Evolutionary conservation across 208 protist genomes (phyloP).

Genomic region (Trypanosoma congolense): DNA sequence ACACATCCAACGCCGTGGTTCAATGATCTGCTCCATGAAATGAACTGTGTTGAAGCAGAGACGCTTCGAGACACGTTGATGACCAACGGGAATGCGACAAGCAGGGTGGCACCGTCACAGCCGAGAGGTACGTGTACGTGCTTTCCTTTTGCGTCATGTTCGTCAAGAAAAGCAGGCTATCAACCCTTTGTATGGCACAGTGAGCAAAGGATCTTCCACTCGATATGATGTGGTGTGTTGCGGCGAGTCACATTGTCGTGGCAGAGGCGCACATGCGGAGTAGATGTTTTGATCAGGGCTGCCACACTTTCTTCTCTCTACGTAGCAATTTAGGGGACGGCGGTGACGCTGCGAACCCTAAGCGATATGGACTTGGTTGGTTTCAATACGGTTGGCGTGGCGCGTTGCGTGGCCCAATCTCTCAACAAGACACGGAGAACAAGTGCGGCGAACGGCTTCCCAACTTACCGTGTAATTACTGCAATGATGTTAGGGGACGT

Average conservation of each 20-base stretch:
- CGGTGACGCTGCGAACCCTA: neutral
- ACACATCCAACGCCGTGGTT: conserved; percentile 20
- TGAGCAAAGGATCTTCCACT: conserved; percentile 16
- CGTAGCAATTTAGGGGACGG: neutral
- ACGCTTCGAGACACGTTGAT: conserved; percentile 1
- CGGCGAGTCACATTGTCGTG: conserved; percentile 24
- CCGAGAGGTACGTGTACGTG: conserved; percentile 3
- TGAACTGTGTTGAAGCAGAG: conserved; percentile 14
- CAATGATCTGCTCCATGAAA: conserved; percentile 17
- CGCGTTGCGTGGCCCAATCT: neutral
- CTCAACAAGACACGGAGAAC: neutral
- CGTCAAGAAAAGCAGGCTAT: neutral
- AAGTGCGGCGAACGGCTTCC: too few relatives aligned
- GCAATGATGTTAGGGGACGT: neutral
- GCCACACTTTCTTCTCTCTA: conserved; percentile 19
- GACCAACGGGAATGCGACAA: neutral
- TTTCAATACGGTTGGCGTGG: conserved; percentile 24
- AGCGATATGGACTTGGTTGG: conserved; percentile 21
- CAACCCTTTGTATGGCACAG: conserved; percentile 16
- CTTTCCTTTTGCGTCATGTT: neutral
- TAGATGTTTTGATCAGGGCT: conserved; percentile 3
- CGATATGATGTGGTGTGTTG: conserved; percentile 24
- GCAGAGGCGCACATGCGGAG: conserved; percentile 14
- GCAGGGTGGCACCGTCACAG: neutral
- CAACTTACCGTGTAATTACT: neutral